Percentiles rank a stretch among this genome's conserved stretches.
Evolutionary conservation across 305 asterid species (phyloP).

Genomic region (Fraxinus floribunda): DNA sequence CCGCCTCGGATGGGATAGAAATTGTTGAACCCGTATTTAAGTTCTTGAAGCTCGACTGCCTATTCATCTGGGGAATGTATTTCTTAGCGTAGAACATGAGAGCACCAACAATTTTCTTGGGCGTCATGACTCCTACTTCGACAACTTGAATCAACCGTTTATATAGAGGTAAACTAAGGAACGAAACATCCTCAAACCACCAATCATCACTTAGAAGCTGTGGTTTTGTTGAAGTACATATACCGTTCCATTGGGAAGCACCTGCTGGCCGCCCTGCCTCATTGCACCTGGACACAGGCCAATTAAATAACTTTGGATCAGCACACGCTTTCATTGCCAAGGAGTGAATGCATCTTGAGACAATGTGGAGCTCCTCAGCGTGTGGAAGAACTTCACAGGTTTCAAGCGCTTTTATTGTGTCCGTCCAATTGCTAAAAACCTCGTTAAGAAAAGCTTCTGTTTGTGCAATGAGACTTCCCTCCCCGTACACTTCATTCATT

Average conservation of each 20-base stretch:
- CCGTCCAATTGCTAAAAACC: slow-evolving; percentile 72
- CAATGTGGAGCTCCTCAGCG: slow-evolving; percentile 80
- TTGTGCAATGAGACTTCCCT: slow-evolving; percentile 63
- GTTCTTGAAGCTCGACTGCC: slow-evolving; percentile 68
- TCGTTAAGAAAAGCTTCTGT: slow-evolving; percentile 60
- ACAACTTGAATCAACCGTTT: slow-evolving; percentile 71
- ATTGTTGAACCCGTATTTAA: slow-evolving; percentile 40
- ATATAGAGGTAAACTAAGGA: slow-evolving; percentile 59
- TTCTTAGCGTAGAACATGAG: slow-evolving; percentile 71
- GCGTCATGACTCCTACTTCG: slow-evolving; percentile 62
- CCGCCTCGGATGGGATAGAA: slow-evolving; percentile 77
- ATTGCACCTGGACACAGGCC: slow-evolving; percentile 49
- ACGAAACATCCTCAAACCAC: slow-evolving; percentile 94
- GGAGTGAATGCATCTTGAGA: slow-evolving; percentile 78
- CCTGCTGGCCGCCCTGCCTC: slow-evolving; percentile 24
- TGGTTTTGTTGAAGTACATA: slow-evolving; percentile 34
- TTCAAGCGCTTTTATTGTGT: slow-evolving; percentile 77
- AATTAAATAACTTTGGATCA: slow-evolving; percentile 53
- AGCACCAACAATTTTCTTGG: slow-evolving; percentile 64
- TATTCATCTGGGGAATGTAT: slow-evolving; percentile 75
- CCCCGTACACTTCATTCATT: slow-evolving; percentile 84
- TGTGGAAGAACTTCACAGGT: slow-evolving; percentile 67
- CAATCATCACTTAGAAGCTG: slow-evolving; percentile 52
- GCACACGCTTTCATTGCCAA: slow-evolving; percentile 72
- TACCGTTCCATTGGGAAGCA: slow-evolving; percentile 64